A percentile compares a stretch with the other conserved stretches of the same genome.
Evolutionary conservation across 176 grass and related monocot genomes (phyloP).

Genomic region (Pharus latifolius): DNA sequence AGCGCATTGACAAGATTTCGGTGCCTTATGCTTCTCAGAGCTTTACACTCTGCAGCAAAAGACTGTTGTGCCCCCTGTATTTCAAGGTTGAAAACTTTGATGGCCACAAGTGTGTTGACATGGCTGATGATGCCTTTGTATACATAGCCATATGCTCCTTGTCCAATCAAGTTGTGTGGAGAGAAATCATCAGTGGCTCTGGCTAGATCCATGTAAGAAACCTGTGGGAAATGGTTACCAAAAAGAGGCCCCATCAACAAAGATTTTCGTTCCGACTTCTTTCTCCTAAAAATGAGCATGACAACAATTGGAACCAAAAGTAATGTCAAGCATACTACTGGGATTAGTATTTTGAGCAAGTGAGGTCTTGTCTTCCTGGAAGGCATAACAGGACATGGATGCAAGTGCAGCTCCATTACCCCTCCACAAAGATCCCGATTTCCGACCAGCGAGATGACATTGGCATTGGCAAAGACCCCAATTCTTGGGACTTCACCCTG

Average conservation of each 20-base stretch:
- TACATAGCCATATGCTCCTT: conserved; percentile 8
- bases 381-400: background rate
- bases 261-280: background rate
- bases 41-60: conserved; percentile 25
- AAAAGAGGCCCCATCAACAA: background rate
- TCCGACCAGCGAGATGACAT: background rate
- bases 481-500: conserved; percentile 1
- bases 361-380: background rate
- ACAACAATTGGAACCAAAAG: background rate
- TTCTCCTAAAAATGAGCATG: background rate
- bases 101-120: background rate
- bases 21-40: conserved; percentile 22
- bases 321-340: background rate
- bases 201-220: conserved; percentile 23
- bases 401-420: background rate
- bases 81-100: conserved; percentile 29
- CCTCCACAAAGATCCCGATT: conserved; percentile 18
- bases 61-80: background rate
- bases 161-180: conserved; percentile 13
- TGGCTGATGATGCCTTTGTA: conserved; percentile 10
- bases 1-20: conserved; percentile 23
- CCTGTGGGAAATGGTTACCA: background rate
- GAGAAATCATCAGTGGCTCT: conserved; percentile 19
- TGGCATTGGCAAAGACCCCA: background rate
- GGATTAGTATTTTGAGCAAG: background rate